Evolutionary conservation across 345 rosid species (phyloP), one percentile per base, ranked within the genome.

Genomic region (Melaleuca quinquenervia): DNA sequence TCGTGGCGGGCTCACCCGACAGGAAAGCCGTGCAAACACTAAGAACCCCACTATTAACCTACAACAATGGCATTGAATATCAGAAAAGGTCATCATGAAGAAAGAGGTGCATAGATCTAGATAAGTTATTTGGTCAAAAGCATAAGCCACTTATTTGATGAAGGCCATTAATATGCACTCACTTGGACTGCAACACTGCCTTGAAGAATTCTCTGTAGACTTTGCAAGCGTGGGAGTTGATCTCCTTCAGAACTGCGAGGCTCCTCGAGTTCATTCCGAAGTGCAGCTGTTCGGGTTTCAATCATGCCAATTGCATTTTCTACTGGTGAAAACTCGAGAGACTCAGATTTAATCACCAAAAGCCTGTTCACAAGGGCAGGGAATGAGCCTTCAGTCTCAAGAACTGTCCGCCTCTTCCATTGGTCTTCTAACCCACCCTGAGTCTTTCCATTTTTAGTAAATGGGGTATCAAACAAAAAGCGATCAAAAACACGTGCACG

Each of bases 101-200:
- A 32, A 70, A 70, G 70, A 58, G 36, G 70, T n/a, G 70, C 18
- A n/a, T 58, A 8, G 8, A 58, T 58, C 36, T 58, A 58, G 27
- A 56, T n/a, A 56, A 56, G 48, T 70, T 70, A 70, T 70, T 70
- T 70, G 76, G 78, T 32, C 78, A 18, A 41, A 41, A 70, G 78
- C 48, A 70, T 16, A 70, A 32, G 78, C 24, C 48, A 32, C 13
- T 70, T 70, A 70, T 70, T 32, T 70, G 24, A 10, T 24, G 32
- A 70, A 70, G 48, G 48, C 78, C 78, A 32, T 24, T 45, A 75
- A 51, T 60, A 32, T 49, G 54, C 83, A 84, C 97, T 87, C 83
- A 96, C 99, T 91, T 96, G 99, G 82, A 96, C 99, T 24, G 99
- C 99, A 84, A 97, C 99, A 90, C 98, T 97, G 92, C 99, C 99